Evolutionary conservation across 2,329 filamentous ascomycete species (phyloP).

Genomic region (Scopulariopsis brevicaulis): DNA sequence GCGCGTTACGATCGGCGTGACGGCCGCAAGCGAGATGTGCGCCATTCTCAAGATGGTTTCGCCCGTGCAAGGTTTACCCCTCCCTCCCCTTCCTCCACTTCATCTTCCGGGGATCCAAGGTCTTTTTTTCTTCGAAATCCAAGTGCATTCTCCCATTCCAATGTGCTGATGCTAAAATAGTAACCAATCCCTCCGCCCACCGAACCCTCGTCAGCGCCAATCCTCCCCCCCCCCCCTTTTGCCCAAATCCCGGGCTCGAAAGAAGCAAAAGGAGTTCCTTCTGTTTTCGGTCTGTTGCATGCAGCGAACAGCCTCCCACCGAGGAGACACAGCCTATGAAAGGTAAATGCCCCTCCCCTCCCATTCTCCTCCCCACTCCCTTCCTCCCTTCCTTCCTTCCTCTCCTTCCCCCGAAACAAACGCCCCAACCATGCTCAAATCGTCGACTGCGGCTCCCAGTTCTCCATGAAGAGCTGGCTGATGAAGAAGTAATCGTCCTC

Average conservation of each 20-base stretch:
- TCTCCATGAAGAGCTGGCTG: slow-evolving; percentile 45
- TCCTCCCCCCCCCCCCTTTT: too few relatives aligned
- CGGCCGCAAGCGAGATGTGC: neutral
- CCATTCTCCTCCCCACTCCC: neutral
- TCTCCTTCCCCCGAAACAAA: neutral
- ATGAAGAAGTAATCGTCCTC: slow-evolving; percentile 49
- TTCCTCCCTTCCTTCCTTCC: too few relatives aligned
- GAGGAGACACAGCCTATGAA: neutral
- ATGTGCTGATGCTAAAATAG: neutral
- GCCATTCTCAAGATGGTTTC: neutral
- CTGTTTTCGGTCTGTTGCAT: neutral
- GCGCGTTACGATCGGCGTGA: neutral
- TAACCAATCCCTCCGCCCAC: too few relatives aligned
- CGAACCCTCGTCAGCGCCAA: too few relatives aligned
- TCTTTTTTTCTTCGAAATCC: neutral
- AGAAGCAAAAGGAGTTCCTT: neutral
- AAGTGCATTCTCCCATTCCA: neutral
- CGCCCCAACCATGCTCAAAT: slow-evolving; percentile 8
- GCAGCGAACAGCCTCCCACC: neutral
- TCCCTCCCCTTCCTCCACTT: neutral
- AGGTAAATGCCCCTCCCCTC: neutral
- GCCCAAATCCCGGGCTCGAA: too few relatives aligned
- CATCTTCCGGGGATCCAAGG: neutral
- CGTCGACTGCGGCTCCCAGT: slow-evolving; percentile 30
- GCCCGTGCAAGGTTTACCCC: neutral